Conservation (phyloP, 257 asterid genomes). For the Lycium ferocissimum region DNA sequence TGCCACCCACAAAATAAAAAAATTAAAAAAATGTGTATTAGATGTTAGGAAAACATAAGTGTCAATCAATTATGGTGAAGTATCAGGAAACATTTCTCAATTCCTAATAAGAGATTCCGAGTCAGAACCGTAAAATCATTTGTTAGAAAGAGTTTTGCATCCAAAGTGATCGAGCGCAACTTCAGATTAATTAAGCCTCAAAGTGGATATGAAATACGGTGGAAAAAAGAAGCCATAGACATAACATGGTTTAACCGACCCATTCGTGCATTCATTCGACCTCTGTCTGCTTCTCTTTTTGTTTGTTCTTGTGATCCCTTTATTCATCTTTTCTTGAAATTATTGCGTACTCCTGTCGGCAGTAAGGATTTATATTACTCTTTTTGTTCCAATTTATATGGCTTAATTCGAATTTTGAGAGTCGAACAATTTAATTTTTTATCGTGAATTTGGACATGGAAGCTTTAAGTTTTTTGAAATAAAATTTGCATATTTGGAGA, state of each 20-base stretch:
- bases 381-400: too few species aligned
- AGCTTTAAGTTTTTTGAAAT: too few species aligned
- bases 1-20: constrained; percentile 28
- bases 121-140: too few species aligned
- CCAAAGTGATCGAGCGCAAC: too few species aligned
- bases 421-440: too few species aligned
- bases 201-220: background rate
- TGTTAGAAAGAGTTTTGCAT: too few species aligned
- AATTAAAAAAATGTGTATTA: background rate
- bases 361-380: background rate
- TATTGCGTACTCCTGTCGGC: background rate
- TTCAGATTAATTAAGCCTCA: background rate
- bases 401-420: too few species aligned
- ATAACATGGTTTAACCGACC: background rate
- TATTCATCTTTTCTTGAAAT: background rate
- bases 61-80: background rate
- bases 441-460: too few species aligned
- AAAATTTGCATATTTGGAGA: too few species aligned
- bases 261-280: background rate
- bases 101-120: too few species aligned
- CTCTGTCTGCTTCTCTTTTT: background rate
- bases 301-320: background rate
- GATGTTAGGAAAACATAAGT: background rate
- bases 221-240: background rate
- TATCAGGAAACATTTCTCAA: background rate